These are phyloP conservation scores for Solanum pimpinellifolium DNA, from an alignment of 257 asterid genomes.

Conservation along the genomic window DNA sequence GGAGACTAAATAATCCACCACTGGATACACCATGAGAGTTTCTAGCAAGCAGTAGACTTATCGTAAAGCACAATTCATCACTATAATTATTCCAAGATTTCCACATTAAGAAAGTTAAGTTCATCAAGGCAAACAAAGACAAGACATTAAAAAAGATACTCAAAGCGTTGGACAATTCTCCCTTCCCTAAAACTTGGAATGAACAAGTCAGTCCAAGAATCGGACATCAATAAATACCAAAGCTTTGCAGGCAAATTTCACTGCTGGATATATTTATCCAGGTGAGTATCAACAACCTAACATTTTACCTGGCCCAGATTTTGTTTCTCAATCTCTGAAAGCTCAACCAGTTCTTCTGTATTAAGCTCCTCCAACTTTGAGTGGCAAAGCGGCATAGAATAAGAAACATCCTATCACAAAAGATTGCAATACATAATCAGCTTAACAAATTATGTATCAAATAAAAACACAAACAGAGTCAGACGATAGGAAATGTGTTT, in stretches of 20 bases:
- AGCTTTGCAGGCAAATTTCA: background rate
- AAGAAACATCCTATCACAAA: constrained; percentile 50
- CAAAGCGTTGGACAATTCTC: background rate
- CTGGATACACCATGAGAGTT: background rate
- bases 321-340: constrained; percentile 63
- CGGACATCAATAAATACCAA: background rate
- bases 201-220: background rate
- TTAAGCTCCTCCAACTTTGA: constrained; percentile 67
- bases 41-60: background rate
- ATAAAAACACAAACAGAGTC: background rate
- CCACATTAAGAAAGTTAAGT: background rate
- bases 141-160: background rate
- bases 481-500: background rate
- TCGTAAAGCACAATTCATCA: background rate
- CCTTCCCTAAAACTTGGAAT: background rate
- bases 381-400: constrained; percentile 82
- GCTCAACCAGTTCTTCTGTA: constrained; percentile 74
- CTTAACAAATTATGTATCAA: constrained; percentile 5
- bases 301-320: constrained; percentile 63
- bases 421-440: background rate
- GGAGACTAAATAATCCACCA: background rate
- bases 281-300: background rate
- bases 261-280: background rate
- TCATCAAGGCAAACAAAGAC: background rate
- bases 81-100: background rate